Conservation (phyloP, 2,329 filamentous ascomycete species). For the Aureobasidium mangrovei region DNA sequence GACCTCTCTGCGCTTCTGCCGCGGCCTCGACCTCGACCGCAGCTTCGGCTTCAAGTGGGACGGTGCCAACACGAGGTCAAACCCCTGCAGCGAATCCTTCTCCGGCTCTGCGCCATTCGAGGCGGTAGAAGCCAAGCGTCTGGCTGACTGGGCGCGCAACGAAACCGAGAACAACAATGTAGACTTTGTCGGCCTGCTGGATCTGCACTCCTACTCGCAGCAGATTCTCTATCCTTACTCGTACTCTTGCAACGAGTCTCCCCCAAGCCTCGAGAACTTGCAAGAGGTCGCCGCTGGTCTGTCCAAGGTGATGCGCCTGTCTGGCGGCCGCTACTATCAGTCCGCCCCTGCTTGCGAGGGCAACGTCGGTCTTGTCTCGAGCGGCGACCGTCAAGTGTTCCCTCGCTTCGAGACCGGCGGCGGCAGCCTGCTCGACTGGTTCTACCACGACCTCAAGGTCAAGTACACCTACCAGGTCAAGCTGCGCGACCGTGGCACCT, state of each 20-base stretch:
- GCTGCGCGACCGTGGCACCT: conserved; percentile 83
- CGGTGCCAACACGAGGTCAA: conserved; percentile 50
- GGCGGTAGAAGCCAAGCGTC: conserved; percentile 63
- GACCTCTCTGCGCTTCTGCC: conserved; percentile 74
- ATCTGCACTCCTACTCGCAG: conserved; percentile 92
- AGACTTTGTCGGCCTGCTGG: conserved; percentile 74
- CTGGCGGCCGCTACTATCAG: conserved; percentile 44
- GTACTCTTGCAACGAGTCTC: conserved; percentile 67
- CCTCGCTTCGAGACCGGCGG: conserved; percentile 64
- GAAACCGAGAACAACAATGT: conserved; percentile 62
- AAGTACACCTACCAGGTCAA: conserved; percentile 91
- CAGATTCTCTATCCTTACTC: conserved; percentile 89
- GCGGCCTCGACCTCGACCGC: conserved; percentile 81
- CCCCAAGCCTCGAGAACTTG: conserved; percentile 83
- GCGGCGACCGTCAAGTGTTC: conserved; percentile 29
- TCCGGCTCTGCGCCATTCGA: conserved; percentile 77
- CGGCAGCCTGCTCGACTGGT: conserved; percentile 87
- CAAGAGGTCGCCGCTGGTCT: conserved; percentile 83
- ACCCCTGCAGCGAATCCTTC: conserved; percentile 87
- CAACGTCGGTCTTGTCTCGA: conserved; percentile 43
- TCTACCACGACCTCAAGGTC: conserved; percentile 78
- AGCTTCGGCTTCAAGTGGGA: conserved; percentile 83
- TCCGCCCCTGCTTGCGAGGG: conserved; percentile 83
- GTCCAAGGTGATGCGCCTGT: conserved; percentile 78
- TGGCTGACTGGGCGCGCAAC: conserved; percentile 77